phyloP scores from a whole-genome alignment of 768 basidiomycete species.

The Candolleomyces aberdarensis region DNA sequence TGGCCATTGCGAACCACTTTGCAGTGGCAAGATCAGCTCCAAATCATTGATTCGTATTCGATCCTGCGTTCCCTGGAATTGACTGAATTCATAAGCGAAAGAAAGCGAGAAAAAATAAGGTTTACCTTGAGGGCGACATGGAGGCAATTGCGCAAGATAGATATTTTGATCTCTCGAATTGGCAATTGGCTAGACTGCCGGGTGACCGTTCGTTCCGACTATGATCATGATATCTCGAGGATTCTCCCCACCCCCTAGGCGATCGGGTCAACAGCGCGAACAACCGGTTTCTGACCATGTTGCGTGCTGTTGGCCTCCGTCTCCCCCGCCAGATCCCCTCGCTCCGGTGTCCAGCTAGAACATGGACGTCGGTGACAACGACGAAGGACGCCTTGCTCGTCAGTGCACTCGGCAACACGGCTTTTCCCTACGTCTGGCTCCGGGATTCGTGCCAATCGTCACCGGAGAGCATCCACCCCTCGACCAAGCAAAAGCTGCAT shows the following conservation, averaged over 20 bases:
- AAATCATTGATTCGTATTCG: conserved; percentile 49
- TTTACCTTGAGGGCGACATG: conserved; percentile 11
- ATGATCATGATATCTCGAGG: no score
- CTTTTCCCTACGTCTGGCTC: conserved; percentile 73
- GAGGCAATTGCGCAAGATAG: no score
- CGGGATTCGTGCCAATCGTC: conserved; percentile 78
- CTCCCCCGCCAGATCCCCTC: not conserved
- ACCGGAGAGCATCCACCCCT: conserved; percentile 68
- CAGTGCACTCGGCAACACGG: conserved; percentile 36
- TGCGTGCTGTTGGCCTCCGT: no score
- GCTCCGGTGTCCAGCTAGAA: conserved; percentile 5
- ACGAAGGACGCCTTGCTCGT: conserved; percentile 29
- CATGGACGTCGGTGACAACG: conserved; percentile 27
- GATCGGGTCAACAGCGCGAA: no score
- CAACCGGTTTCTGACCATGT: no score
- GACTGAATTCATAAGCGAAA: conserved; percentile 11
- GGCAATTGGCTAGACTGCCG: no score
- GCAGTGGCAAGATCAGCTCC: conserved; percentile 36
- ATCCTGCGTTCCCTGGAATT: conserved; percentile 17
- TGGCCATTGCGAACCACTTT: conserved; percentile 46
- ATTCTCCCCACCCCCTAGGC: no score
- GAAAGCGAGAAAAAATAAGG: not conserved
- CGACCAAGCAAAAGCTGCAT: conserved; percentile 75
- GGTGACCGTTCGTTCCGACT: no score
- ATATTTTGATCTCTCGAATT: no score